Conservation (phyloP, 257 asterid species). For the Hygrophila difformis region DNA sequence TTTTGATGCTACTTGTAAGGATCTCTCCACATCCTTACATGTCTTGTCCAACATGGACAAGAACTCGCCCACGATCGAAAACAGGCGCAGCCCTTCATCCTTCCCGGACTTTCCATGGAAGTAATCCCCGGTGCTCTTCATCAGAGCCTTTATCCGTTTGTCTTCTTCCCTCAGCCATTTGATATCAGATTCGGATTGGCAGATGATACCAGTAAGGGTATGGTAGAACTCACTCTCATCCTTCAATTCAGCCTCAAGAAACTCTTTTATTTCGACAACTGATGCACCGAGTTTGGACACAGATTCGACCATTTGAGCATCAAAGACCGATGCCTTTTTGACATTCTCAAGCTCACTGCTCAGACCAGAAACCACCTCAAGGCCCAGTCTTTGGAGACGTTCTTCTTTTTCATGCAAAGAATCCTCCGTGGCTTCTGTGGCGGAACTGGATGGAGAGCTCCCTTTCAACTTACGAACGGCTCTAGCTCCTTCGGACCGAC, state of each 20-base stretch:
- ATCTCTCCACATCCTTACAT: slow-evolving; percentile 46
- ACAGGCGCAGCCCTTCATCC: slow-evolving; percentile 63
- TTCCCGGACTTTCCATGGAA: slow-evolving; percentile 69
- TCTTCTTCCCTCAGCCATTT: slow-evolving; percentile 50
- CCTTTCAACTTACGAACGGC: slow-evolving; percentile 55
- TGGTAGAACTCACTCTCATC: slow-evolving; percentile 43
- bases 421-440: slow-evolving; percentile 55
- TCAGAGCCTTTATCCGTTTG: slow-evolving; percentile 55
- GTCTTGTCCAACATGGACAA: slow-evolving; percentile 65
- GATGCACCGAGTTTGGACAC: slow-evolving; percentile 43
- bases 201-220: slow-evolving; percentile 31
- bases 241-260: slow-evolving; percentile 55
- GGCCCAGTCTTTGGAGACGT: slow-evolving; percentile 59
- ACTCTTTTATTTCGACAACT: slow-evolving; percentile 26
- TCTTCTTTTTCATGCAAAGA: slow-evolving; percentile 42
- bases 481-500: slow-evolving; percentile 75
- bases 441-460: slow-evolving; percentile 52
- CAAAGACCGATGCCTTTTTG: slow-evolving; percentile 62
- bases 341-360: slow-evolving; percentile 66
- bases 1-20: slow-evolving; percentile 29
- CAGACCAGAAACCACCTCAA: slow-evolving; percentile 69
- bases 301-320: slow-evolving; percentile 38
- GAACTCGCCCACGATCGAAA: slow-evolving; percentile 68
- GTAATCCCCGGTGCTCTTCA: slow-evolving; percentile 78
- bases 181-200: slow-evolving; percentile 46